A percentile compares a stretch with the other conserved stretches of the same genome.
Evolutionary conservation across 148 eudicot species (phyloP).

Genomic region (Suaeda aralocaspica): DNA sequence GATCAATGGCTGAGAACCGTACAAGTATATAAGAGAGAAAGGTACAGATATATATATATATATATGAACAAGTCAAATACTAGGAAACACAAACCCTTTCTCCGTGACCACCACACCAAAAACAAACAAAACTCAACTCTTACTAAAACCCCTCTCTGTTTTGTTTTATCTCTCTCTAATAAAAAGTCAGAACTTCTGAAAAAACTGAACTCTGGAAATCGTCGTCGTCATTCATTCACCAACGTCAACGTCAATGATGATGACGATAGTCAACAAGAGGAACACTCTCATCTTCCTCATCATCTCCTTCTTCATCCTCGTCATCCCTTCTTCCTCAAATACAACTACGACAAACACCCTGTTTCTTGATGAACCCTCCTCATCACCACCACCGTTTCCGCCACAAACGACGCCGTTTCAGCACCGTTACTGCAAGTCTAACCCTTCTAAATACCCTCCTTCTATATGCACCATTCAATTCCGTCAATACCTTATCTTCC

Average conservation of each 20-base stretch:
- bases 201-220: too few relatives aligned
- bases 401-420: slow-evolving; percentile 10
- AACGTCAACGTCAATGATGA: not conserved
- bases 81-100: too few relatives aligned
- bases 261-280: slow-evolving; percentile 13
- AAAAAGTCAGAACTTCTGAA: too few relatives aligned
- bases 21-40: too few relatives aligned
- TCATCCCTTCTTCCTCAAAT: not conserved
- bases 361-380: slow-evolving; percentile 21
- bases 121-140: too few relatives aligned
- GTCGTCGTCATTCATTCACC: too few relatives aligned
- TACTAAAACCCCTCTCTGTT: too few relatives aligned
- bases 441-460: slow-evolving; percentile 34
- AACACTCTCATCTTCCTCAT: slow-evolving; percentile 9
- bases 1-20: too few relatives aligned
- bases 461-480: slow-evolving; percentile 29
- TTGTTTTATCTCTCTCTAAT: too few relatives aligned
- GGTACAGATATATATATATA: too few relatives aligned
- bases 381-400: slow-evolving; percentile 12
- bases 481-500: slow-evolving; percentile 29
- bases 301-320: not conserved
- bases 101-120: too few relatives aligned
- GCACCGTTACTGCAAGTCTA: slow-evolving; percentile 30
- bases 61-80: too few relatives aligned
- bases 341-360: slow-evolving; percentile 10